A percentile compares a stretch with the other conserved stretches of the same genome.
Evolutionary conservation across 1,284 basidiomycete species (phyloP).

Genomic region (Boletus hoseneyae): DNA sequence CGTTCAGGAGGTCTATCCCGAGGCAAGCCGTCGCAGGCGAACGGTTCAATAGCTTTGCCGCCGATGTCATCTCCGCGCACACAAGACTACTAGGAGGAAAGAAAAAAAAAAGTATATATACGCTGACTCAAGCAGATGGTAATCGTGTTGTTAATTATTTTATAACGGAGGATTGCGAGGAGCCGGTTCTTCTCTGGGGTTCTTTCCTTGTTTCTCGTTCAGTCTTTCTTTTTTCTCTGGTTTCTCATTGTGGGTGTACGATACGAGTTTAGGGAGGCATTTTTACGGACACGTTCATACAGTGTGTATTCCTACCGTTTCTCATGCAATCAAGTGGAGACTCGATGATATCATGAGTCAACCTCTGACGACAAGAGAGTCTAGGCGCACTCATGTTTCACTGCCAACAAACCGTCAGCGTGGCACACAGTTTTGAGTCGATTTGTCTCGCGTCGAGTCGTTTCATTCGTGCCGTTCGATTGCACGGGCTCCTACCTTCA

Average conservation of each 20-base stretch:
- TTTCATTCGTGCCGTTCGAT: not conserved
- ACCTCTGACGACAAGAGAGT: not conserved
- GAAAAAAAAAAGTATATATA: constrained; percentile 15
- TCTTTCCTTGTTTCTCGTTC: constrained; percentile 6
- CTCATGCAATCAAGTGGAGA: not conserved
- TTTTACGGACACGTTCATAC: constrained; percentile 5
- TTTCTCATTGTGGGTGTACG: not conserved
- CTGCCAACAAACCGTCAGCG: not conserved
- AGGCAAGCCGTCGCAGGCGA: constrained; percentile 20
- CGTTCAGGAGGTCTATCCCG: constrained; percentile 31
- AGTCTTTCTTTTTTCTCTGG: not conserved
- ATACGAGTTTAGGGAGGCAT: constrained; percentile 1
- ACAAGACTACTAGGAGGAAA: not conserved
- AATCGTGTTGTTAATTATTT: constrained; percentile 21
- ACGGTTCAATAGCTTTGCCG: not conserved
- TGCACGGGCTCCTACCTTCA: not conserved
- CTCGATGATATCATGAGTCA: not conserved
- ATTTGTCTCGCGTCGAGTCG: not conserved
- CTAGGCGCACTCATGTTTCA: constrained; percentile 1
- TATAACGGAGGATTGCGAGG: constrained; percentile 17
- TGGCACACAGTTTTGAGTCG: constrained; percentile 7
- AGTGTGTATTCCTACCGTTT: not conserved
- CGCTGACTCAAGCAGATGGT: not conserved
- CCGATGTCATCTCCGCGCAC: not conserved
- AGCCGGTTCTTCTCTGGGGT: constrained; percentile 17